Evolutionary conservation across 257 asterid genomes (phyloP).

Genomic region (Scutellaria barbata): DNA sequence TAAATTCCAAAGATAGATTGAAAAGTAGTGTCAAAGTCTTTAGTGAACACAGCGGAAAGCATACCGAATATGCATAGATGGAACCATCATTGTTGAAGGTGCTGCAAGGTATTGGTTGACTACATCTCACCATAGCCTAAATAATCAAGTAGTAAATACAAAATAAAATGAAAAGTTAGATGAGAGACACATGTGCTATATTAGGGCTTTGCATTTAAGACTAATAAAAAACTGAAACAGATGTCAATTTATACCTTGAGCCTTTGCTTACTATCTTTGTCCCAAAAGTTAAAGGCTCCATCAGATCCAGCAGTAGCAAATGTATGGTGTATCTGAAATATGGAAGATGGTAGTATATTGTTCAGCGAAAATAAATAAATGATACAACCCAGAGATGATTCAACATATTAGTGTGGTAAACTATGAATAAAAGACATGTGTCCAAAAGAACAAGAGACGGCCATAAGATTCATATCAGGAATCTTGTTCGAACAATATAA

Average conservation of each 20-base stretch:
- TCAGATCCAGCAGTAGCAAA: conserved; percentile 96
- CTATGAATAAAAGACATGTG: not conserved
- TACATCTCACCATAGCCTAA: conserved; percentile 88
- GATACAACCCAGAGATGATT: not conserved
- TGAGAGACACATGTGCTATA: not conserved
- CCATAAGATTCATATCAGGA: not conserved
- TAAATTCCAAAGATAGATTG: too few species aligned
- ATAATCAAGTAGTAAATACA: conserved; percentile 14
- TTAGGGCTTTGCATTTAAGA: not conserved
- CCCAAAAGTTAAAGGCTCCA: conserved; percentile 97
- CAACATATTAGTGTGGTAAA: not conserved
- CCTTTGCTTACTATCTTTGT: conserved; percentile 96
- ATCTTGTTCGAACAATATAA: not conserved
- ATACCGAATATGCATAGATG: conserved; percentile 81
- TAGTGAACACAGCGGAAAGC: conserved; percentile 23
- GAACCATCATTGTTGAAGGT: conserved; percentile 91
- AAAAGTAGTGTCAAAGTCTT: conserved; percentile 56
- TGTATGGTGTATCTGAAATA: conserved; percentile 70
- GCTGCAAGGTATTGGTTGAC: conserved; percentile 85
- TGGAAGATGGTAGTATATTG: conserved; percentile 18
- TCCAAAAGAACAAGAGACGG: not conserved
- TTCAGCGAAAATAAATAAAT: not conserved
- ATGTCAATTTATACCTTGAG: conserved; percentile 62
- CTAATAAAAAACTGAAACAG: conserved; percentile 21
- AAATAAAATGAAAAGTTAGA: conserved; percentile 18